Evolutionary conservation across 345 rosid species (phyloP).

Genomic region (Odontarrhena argentea): DNA sequence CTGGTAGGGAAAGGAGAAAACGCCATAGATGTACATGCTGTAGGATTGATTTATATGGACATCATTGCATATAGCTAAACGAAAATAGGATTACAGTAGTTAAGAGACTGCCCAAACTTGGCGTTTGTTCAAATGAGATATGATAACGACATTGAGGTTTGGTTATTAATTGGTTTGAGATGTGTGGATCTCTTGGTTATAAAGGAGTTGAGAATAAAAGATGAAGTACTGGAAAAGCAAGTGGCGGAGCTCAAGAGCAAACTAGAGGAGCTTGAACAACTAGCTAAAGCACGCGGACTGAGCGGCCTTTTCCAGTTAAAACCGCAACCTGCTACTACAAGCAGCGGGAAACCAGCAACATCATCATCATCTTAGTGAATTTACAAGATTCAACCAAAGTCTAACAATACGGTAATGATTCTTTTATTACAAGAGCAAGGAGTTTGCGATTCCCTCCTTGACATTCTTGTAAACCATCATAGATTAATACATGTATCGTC

Average conservation of each 20-base stretch:
- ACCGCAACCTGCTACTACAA: conserved; percentile 34
- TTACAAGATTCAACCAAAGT: conserved; percentile 16
- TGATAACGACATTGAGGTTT: conserved; percentile 8
- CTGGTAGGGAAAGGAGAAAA: no score
- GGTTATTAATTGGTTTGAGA: conserved; percentile 14
- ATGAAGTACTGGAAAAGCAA: conserved; percentile 62
- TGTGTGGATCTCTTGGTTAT: conserved; percentile 26
- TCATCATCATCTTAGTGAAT: conserved; percentile 3
- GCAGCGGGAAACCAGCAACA: conserved; percentile 38
- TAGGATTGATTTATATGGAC: no score
- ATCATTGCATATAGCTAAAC: not conserved
- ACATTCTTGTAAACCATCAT: conserved; percentile 29
- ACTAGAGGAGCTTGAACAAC: conserved; percentile 74
- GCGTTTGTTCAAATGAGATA: not conserved
- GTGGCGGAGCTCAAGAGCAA: conserved; percentile 57
- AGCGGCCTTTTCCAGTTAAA: conserved; percentile 59
- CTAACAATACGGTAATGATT: conserved; percentile 32
- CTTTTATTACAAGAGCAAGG: conserved; percentile 26
- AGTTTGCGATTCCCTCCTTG: conserved; percentile 37
- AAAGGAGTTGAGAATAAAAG: conserved; percentile 66
- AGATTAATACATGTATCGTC: conserved; percentile 13
- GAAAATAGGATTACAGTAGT: conserved; percentile 4
- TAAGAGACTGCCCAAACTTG: not conserved
- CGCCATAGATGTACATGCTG: no score
- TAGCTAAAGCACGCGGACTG: conserved; percentile 67